Evolutionary conservation across 257 asterid genomes (phyloP), one percentile per base, ranked within the genome.

Genomic region (Rubia yunnanensis): DNA sequence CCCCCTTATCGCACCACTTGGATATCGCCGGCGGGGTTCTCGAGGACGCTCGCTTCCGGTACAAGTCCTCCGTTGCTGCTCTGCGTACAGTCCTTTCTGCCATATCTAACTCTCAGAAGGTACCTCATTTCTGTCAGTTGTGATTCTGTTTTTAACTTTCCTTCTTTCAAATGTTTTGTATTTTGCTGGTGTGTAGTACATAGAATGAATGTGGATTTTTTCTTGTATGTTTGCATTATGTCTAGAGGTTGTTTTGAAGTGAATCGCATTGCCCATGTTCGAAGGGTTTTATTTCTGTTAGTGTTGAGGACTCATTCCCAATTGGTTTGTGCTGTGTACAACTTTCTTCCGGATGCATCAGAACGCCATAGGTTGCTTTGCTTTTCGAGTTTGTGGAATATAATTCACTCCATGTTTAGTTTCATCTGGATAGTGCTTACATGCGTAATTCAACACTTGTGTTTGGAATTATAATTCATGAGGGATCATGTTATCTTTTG

Each of bases 11-110:
- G 39, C 86, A 41, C 79, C 79, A 80, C 79, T 78, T 71, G 17
- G 95, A 87, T 10, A 74, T 81, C 17, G 98, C 91, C 5, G 96
- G 95, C 28, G 95, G 98, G 10, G 95, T 96, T 17, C 98, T 91
- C 34, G 96, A 91, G 27, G 94, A 88, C 63, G 88, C 98, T 44
- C 81, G 98, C 22, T 65, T 87, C 50, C 85, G 84, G 64, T 92
- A 85, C 67, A 92, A 89, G 75, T 76, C 89, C 34, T 77, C 96
- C 14, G 87, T 89, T 53, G 86, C 89, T 6, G 71, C 88, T 10
- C 81, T 92, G 8, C 89, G 98, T 48, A 69, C 92, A 6, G 83
- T 89, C 31, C 82, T 92, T 60, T 58, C 74, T 58, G 86, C 91
- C 27, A 86, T 89, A 63, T 78, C 92, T 35, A 80, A 70, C 72